Evolutionary conservation across 2,329 filamentous ascomycete species (phyloP).

Genomic region (Huntiella savannae): DNA sequence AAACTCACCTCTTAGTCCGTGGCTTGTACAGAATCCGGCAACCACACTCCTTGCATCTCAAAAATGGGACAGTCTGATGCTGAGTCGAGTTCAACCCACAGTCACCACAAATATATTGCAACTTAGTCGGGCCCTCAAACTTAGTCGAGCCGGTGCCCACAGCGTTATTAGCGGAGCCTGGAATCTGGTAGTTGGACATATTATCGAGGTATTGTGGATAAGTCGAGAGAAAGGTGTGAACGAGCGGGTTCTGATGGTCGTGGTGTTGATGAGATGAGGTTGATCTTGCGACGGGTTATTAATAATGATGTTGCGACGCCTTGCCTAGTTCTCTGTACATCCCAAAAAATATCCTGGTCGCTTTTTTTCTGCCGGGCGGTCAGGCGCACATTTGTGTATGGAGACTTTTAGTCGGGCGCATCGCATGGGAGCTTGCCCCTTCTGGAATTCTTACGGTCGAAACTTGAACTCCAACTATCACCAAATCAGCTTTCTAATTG

Average conservation of each 20-base stretch:
- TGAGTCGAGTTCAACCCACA: constrained; percentile 29
- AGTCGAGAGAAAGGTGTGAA: not conserved
- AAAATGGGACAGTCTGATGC: constrained; percentile 54
- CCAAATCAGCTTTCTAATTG: no score
- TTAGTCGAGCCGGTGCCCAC: constrained; percentile 21
- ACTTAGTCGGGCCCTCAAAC: constrained; percentile 23
- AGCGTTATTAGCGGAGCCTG: constrained; percentile 29
- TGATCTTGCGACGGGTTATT: not conserved
- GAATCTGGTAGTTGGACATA: constrained; percentile 49
- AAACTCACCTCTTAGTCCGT: constrained; percentile 74
- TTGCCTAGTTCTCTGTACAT: not conserved
- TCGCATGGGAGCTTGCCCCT: no score
- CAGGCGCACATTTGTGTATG: no score
- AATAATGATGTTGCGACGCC: not conserved
- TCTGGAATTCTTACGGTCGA: no score
- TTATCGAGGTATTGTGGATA: not conserved
- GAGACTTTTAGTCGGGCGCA: no score
- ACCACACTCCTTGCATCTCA: constrained; percentile 89
- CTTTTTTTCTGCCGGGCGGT: not conserved
- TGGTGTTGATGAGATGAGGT: not conserved
- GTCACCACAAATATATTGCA: constrained; percentile 25
- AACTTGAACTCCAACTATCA: no score
- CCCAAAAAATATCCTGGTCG: not conserved
- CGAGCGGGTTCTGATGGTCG: not conserved
- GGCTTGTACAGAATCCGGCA: constrained; percentile 96